These are phyloP conservation scores for Colletotrichum sidae DNA, from an alignment of 2,329 filamentous ascomycete genomes.

Conservation along the genomic window DNA sequence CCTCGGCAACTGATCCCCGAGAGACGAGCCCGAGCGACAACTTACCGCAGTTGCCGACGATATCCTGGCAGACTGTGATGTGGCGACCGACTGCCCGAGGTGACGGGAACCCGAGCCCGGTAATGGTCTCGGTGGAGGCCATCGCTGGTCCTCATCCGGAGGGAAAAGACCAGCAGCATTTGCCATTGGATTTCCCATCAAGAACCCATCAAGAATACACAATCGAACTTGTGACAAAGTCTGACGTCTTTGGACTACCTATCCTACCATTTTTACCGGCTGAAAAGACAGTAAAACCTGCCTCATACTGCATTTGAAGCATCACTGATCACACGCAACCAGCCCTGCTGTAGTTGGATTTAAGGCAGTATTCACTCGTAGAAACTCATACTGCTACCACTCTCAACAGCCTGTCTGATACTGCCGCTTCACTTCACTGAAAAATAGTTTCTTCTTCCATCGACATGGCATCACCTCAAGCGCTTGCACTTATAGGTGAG, in stretches of 20 bases:
- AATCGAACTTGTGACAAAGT: too few relatives aligned
- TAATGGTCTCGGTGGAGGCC: background rate
- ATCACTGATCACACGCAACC: background rate
- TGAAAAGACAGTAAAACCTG: too few relatives aligned
- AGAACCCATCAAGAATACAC: too few relatives aligned
- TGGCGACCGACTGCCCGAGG: background rate
- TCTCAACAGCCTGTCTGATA: background rate
- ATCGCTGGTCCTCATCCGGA: background rate
- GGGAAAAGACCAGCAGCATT: background rate
- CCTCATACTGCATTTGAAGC: background rate
- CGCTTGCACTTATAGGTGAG: background rate
- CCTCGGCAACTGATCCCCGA: background rate
- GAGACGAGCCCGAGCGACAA: background rate
- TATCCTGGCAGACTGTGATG: background rate
- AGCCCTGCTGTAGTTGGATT: background rate
- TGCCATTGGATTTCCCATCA: too few relatives aligned
- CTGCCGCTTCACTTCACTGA: background rate
- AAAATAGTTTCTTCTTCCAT: fast-evolving
- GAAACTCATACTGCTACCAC: fast-evolving
- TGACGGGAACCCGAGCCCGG: background rate
- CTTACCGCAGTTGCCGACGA: background rate
- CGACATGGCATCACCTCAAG: background rate
- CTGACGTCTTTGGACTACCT: too few relatives aligned
- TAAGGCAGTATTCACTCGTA: background rate
- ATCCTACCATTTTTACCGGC: too few relatives aligned